Evolutionary conservation across 2,329 filamentous ascomycete species (phyloP).

Genomic region (Diplodia intermedia): DNA sequence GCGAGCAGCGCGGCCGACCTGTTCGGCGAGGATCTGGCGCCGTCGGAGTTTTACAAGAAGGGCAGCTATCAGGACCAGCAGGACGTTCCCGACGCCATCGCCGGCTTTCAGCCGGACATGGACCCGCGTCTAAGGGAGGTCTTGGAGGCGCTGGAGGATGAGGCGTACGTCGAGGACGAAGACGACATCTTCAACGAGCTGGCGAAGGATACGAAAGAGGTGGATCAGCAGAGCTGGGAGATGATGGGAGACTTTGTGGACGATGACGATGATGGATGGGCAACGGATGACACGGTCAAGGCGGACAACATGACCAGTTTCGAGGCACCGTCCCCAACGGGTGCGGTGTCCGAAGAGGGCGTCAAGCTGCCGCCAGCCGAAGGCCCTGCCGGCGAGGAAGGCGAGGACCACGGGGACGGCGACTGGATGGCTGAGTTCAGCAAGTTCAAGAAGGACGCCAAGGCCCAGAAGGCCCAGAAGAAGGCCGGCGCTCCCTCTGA

Average conservation of each 20-base stretch:
- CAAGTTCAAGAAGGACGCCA: constrained; percentile 85
- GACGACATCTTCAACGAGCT: constrained; percentile 85
- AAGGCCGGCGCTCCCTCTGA: constrained; percentile 62
- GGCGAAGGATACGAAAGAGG: constrained; percentile 72
- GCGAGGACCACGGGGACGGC: constrained; percentile 62
- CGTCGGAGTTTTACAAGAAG: constrained; percentile 78
- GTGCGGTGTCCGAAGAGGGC: constrained; percentile 46
- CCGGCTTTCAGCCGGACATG: constrained; percentile 97
- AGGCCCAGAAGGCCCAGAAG: constrained; percentile 51
- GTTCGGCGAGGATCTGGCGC: constrained; percentile 76
- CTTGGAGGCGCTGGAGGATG: constrained; percentile 91
- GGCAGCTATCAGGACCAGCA: constrained; percentile 91
- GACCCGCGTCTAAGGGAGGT: constrained; percentile 90
- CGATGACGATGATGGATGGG: constrained; percentile 84
- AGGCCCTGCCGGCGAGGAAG: constrained; percentile 40
- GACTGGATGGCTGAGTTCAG: constrained; percentile 93
- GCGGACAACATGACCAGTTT: constrained; percentile 51
- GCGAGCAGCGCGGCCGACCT: constrained; percentile 55
- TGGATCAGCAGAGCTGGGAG: constrained; percentile 83
- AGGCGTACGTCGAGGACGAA: constrained; percentile 85
- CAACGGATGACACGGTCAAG: constrained; percentile 88
- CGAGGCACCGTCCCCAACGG: constrained; percentile 40
- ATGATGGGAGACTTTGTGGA: constrained; percentile 52
- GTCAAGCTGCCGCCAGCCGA: constrained; percentile 43
- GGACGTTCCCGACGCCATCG: constrained; percentile 86